Evolutionary conservation across 495 filamentous ascomycete genomes (phyloP).

Genomic region (Tuber aestivum): DNA sequence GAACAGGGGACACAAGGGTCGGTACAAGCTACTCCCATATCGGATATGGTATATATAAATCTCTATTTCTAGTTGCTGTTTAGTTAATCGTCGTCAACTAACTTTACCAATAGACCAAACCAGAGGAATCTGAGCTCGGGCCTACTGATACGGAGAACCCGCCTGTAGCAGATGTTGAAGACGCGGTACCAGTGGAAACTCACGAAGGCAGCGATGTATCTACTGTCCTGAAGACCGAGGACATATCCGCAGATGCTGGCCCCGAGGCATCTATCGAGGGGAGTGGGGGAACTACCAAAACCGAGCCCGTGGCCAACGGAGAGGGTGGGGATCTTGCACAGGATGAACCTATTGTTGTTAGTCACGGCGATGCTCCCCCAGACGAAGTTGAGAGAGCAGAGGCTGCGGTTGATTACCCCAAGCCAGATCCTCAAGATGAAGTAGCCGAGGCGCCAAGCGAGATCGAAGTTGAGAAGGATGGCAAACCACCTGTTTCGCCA

Average conservation of each 20-base stretch:
- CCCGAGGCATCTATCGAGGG: neutral
- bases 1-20: neutral
- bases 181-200: neutral
- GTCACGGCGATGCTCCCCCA: conserved; percentile 34
- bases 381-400: conserved; percentile 36
- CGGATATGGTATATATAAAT: neutral
- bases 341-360: conserved; percentile 27
- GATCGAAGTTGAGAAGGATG: neutral
- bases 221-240: neutral
- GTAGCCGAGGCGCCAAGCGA: neutral
- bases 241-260: neutral
- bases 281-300: neutral
- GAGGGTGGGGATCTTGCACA: conserved; percentile 11
- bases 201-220: neutral
- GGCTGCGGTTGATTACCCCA: conserved; percentile 20
- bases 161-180: neutral
- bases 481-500: neutral
- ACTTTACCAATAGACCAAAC: neutral
- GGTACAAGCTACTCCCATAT: neutral
- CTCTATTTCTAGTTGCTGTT: neutral
- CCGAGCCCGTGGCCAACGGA: neutral
- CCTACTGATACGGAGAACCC: neutral
- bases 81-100: neutral
- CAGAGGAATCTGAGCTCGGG: neutral
- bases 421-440: neutral